These are phyloP conservation scores for Apiospora hydei DNA, from an alignment of 2,329 filamentous ascomycete species.

Conservation along the genomic window DNA sequence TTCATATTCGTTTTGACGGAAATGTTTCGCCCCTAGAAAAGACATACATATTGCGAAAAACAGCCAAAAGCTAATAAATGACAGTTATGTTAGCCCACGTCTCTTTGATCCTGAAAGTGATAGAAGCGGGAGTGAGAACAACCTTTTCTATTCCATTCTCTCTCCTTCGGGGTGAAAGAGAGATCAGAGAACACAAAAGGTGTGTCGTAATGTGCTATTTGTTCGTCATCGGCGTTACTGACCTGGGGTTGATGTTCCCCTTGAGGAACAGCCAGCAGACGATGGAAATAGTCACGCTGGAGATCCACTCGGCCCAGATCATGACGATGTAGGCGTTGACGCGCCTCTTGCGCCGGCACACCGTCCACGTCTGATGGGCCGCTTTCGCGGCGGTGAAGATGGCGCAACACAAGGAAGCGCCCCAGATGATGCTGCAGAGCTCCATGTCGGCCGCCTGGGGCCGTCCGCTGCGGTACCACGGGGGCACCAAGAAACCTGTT, in stretches of 20 bases:
- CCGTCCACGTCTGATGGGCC: slow-evolving; percentile 39
- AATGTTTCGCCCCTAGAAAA: too few relatives aligned
- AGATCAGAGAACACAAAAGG: too few relatives aligned
- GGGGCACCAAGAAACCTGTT: slow-evolving; percentile 2
- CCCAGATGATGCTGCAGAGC: slow-evolving; percentile 43
- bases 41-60: slow-evolving; percentile 28
- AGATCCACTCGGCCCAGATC: slow-evolving; percentile 44
- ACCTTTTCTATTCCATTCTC: neutral
- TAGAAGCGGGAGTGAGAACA: too few relatives aligned
- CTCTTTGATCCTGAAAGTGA: too few relatives aligned
- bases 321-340: slow-evolving; percentile 42
- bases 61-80: slow-evolving; percentile 22
- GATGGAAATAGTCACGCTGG: slow-evolving; percentile 39
- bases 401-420: slow-evolving; percentile 42
- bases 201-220: too few relatives aligned
- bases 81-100: neutral
- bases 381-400: slow-evolving; percentile 40
- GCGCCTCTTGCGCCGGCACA: slow-evolving; percentile 35
- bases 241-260: slow-evolving; percentile 24
- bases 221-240: neutral
- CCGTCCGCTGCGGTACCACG: slow-evolving; percentile 20
- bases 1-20: neutral
- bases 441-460: slow-evolving; percentile 33
- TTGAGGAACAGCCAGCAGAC: slow-evolving; percentile 39
- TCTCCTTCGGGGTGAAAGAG: neutral